Evolutionary conservation across 495 filamentous ascomycete species (phyloP), one percentile per base, ranked within the genome.

Genomic region (Hypoxylon rickii): DNA sequence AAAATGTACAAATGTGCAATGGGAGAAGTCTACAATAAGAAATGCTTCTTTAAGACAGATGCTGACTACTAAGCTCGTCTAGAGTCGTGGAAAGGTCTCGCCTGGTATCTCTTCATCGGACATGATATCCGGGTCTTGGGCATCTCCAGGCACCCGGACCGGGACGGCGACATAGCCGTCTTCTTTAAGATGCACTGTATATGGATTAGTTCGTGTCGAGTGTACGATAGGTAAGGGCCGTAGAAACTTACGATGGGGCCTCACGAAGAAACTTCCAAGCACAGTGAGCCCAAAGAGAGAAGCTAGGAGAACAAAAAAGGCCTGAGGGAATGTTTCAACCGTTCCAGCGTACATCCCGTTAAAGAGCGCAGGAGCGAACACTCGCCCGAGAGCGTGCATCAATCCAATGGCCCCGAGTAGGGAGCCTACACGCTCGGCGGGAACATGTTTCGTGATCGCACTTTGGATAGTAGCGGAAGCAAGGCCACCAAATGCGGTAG

Each of bases 391-490:
- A 0, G 89, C 88, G 74, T 97, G 94, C 53, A 98, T 69, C 42
- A 97, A 70, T 0, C 95, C 94, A 13, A 80, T 87, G 1, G 91
- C 94, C 7, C 94, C 94, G 2, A 98, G 80, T 43, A 98, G 72
- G 66, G 92, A 86, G 0, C 94, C 94, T 1, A 89, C 86, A 21
- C 81, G 80, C 58, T 93, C 87, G 7, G 82, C 79, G 3, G 92
- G 89, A 0, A 97, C 86, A 67, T 97, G 94, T 65, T 97, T 97
- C 44, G 90, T 97, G 13, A 97, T 71, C 0, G 89, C 79, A 0
- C 86, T 84, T 61, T 95, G 89, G 42, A 96, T 71, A 0, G 88
- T 93, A 2, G 94, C 92, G 3, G 84, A 86, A 0, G 84, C 93
- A 44, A 97, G 84, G 2, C 93, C 91, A 8, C 93, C 94, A 31